Evolutionary conservation across 768 basidiomycete genomes (phyloP).

Genomic region (Suillus sp.): DNA sequence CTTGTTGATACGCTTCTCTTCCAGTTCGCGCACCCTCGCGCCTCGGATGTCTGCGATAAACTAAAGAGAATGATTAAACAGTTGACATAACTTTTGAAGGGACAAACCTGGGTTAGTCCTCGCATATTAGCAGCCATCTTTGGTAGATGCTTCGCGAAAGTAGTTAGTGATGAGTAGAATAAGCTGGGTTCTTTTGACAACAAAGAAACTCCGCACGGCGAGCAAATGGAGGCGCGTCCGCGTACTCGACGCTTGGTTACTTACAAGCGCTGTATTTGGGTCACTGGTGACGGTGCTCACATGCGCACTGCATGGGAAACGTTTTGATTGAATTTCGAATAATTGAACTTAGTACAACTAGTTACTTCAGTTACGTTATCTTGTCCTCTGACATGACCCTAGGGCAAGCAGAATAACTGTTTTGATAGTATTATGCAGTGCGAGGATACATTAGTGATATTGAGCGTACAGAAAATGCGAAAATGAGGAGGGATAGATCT

Average conservation of each 20-base stretch:
- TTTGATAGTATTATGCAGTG: constrained; percentile 12
- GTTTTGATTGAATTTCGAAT: background rate
- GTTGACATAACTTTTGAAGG: background rate
- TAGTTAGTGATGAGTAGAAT: background rate
- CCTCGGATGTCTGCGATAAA: constrained; percentile 99
- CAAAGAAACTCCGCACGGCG: background rate
- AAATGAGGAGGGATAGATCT: constrained; percentile 17
- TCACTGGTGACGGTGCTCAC: background rate
- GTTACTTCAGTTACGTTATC: constrained; percentile 5
- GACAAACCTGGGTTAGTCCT: constrained; percentile 83
- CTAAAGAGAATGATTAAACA: constrained; percentile 40
- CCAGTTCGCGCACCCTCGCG: constrained; percentile 92
- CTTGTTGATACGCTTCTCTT: constrained; percentile 99
- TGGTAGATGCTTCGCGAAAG: background rate
- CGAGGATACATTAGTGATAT: constrained; percentile 19
- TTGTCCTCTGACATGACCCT: background rate
- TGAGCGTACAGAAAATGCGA: constrained; percentile 22
- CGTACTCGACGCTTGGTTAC: background rate
- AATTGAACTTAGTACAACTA: too few species aligned
- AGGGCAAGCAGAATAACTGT: background rate
- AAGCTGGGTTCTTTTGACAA: background rate
- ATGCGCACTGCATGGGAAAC: constrained; percentile 1
- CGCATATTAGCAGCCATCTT: constrained; percentile 89
- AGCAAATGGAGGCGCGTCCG: too few species aligned
- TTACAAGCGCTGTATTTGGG: background rate